phyloP scores from a whole-genome alignment of 176 grass and related monocot genomes.

The Paspalum notatum region DNA sequence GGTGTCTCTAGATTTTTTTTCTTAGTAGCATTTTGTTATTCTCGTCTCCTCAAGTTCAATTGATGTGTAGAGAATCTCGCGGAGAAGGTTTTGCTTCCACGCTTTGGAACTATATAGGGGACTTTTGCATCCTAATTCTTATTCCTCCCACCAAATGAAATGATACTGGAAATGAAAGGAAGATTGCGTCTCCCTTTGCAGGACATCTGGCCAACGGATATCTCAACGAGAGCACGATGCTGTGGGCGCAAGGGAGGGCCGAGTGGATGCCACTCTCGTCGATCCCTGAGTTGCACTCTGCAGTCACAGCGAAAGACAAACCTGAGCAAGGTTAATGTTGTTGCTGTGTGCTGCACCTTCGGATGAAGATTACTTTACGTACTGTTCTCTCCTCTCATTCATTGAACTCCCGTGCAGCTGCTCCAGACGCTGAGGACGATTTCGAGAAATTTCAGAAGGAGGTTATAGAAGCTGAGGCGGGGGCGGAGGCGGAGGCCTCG shows the following conservation, averaged over 20 bases:
- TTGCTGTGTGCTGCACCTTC: slow-evolving; percentile 10
- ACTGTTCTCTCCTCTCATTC: slow-evolving; percentile 3
- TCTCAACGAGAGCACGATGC: slow-evolving; percentile 64
- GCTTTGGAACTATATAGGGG: slow-evolving; percentile 13
- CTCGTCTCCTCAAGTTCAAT: background rate
- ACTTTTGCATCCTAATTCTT: too few species aligned
- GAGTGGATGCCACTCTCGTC: slow-evolving; percentile 73
- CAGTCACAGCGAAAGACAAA: slow-evolving; percentile 39
- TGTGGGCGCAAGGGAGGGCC: slow-evolving; percentile 83
- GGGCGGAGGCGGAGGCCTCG: slow-evolving; percentile 49
- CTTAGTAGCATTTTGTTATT: background rate
- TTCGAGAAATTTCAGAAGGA: slow-evolving; percentile 86
- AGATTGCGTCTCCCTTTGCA: slow-evolving; percentile 40
- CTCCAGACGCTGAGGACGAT: slow-evolving; percentile 65
- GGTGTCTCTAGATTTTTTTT: too few species aligned
- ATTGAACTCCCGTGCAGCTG: slow-evolving; percentile 25
- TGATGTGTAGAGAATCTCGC: background rate
- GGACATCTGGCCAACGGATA: slow-evolving; percentile 77
- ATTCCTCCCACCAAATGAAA: background rate
- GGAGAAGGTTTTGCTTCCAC: background rate
- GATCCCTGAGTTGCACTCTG: slow-evolving; percentile 60
- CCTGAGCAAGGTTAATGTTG: slow-evolving; percentile 48
- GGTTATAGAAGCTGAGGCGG: slow-evolving; percentile 60
- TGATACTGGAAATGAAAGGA: background rate
- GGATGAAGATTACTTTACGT: background rate